Base-by-base conservation (phyloP, 2,329 filamentous ascomycete genomes). In the Arthrobotrys sphaeroides region DNA sequence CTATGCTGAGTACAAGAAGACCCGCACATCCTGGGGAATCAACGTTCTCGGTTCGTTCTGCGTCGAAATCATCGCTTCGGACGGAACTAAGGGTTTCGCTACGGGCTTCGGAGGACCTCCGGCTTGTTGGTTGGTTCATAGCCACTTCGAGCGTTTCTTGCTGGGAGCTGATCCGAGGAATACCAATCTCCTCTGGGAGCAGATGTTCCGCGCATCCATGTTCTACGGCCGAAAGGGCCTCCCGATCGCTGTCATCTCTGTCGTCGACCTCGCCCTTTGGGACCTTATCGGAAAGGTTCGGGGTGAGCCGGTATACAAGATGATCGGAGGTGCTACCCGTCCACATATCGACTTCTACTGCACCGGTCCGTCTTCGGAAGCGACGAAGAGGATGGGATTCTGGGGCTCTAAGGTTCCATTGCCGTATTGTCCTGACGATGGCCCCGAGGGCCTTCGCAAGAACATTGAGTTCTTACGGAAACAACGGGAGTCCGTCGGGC, bases 221-320 rank as follows among this genome's bases (percentile, higher is more conserved):
- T 97, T 97, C 85, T 97, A 97, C 81, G 94, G 94, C 77, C 90
- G 94, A 78, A 97, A 97, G 83, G 94, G 94, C 51, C 88, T 97
- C 1, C 91, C 94, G 1, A 88, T 94, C 9, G 94, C 94, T 62
- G 90, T 96, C 80, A 97, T 97, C 81, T 96, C 93, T 1, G 94
- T 97, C 78, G 95, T 97, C 80, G 94, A 97, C 81, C 87, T 97
- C 45, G 94, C 94, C 3, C 84, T 97, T 42, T 97, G 94, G 94
- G 94, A 97, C 85, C 86, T 97, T 43, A 84, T 96, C 3, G 94
- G 94, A 78, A 97, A 97, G 85, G 87, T 97, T 77, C 88, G 94
- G 78, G 91, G 93, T 78, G 94, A 97, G 84, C 94, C 94, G 9
- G 94, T 97, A 43, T 97, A 97, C 85, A 94, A 93, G 82, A 87